These are phyloP conservation scores for Lodderomyces pseudojiufengensis DNA, from an alignment of 1,139 yeast species.

Conservation along the genomic window DNA sequence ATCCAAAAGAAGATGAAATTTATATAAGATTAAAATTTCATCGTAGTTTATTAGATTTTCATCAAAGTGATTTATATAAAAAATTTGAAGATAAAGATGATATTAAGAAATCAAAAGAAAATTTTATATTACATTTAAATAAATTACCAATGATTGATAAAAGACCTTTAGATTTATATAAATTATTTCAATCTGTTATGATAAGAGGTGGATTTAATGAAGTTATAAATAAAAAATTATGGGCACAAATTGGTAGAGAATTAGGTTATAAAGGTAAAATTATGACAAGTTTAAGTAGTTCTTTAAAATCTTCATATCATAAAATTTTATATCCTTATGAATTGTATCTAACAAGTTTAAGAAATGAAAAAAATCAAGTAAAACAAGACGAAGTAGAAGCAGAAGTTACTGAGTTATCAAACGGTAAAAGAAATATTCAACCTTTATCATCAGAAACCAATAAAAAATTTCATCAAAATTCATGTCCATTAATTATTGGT, in stretches of 20 bases:
- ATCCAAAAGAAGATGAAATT: conserved; percentile 29
- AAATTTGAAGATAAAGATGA: conserved; percentile 7
- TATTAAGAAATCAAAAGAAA: conserved; percentile 1
- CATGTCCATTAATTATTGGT: conserved; percentile 35
- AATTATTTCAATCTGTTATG: conserved; percentile 47
- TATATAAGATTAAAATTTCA: conserved; percentile 29
- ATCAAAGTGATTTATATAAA: conserved; percentile 11
- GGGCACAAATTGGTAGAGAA: conserved; percentile 73
- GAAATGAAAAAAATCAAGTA: not conserved
- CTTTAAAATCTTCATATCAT: conserved; percentile 57
- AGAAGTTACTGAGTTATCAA: conserved; percentile 1
- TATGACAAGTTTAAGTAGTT: conserved; percentile 70
- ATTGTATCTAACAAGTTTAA: conserved; percentile 15
- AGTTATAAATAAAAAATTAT: conserved; percentile 52
- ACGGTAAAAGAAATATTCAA: conserved; percentile 11
- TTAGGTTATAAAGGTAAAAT: conserved; percentile 57
- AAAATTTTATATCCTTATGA: conserved; percentile 35
- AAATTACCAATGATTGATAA: conserved; percentile 54
- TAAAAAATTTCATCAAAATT: conserved; percentile 8
- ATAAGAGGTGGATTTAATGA: conserved; percentile 56
- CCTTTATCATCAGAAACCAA: conserved; percentile 5
- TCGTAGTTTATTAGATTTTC: conserved; percentile 21
- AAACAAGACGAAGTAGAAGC: conserved; percentile 3
- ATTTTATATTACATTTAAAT: conserved; percentile 6
- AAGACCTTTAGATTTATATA: conserved; percentile 52